Percentiles rank a stretch among this genome's conserved stretches.
Evolutionary conservation across 2,329 filamentous ascomycete species (phyloP).

Genomic region (Juglanconis oblonga): DNA sequence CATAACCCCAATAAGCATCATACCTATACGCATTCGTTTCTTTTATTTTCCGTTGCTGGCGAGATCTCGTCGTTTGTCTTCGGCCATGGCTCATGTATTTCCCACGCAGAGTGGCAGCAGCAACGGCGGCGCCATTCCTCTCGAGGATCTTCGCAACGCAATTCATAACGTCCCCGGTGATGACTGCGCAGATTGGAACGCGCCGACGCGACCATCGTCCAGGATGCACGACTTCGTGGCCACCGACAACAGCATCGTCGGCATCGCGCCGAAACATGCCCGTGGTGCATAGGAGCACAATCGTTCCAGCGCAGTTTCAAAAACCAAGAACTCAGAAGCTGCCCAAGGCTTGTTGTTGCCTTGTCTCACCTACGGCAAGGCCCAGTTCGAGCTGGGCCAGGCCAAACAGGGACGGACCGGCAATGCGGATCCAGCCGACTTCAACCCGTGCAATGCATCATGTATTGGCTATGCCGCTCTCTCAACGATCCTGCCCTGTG

Average conservation of each 20-base stretch:
- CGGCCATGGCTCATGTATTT: not conserved
- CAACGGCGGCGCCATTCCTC: not conserved
- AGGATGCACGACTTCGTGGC: constrained; percentile 11
- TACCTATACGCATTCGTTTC: not conserved
- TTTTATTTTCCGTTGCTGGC: not conserved
- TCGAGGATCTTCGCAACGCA: not conserved
- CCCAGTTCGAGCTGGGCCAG: constrained; percentile 6
- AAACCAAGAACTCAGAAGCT: constrained; percentile 11
- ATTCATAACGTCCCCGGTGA: not conserved
- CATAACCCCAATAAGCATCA: not conserved
- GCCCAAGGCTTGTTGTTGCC: constrained; percentile 13
- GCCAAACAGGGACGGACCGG: constrained; percentile 8
- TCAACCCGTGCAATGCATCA: constrained; percentile 7
- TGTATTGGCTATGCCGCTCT: constrained; percentile 11
- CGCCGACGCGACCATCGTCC: not conserved
- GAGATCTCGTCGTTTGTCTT: not conserved
- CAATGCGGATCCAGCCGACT: not conserved
- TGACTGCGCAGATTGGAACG: not conserved
- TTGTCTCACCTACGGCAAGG: constrained; percentile 16
- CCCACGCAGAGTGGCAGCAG: not conserved
- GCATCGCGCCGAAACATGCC: not conserved
- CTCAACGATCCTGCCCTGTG: constrained; percentile 11
- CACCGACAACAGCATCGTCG: constrained; percentile 5
- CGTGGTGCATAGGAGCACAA: constrained; percentile 1
- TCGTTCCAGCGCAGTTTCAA: constrained; percentile 9